Percentiles rank a stretch among this genome's conserved stretches.
Evolutionary conservation across 108 stramenopile genomes (phyloP).

Genomic region (Cylindrotheca fusiformis): DNA sequence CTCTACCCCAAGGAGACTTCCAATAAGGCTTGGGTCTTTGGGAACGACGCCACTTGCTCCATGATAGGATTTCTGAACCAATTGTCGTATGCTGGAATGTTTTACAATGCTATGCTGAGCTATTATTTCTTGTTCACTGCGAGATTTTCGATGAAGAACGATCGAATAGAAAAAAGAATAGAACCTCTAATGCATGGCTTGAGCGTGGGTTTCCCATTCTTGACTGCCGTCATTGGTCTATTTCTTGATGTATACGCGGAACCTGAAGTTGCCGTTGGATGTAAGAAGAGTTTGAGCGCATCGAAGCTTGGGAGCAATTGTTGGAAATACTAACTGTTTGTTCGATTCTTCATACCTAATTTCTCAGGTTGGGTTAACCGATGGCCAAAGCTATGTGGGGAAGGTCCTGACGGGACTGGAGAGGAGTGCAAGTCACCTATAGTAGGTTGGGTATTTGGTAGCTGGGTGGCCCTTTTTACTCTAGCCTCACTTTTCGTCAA

Average conservation of each 20-base stretch:
- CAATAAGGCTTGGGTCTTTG: constrained; percentile 17
- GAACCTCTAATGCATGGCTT: constrained; percentile 14
- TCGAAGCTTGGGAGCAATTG: no score
- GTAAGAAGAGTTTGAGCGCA: no score
- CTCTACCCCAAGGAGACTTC: not conserved
- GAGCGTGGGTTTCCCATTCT: constrained; percentile 1
- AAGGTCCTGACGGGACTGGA: not conserved
- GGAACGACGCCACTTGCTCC: constrained; percentile 30
- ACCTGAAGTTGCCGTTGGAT: constrained; percentile 7
- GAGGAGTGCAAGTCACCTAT: not conserved
- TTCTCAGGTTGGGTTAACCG: not conserved
- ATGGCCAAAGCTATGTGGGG: not conserved
- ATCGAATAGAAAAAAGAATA: not conserved
- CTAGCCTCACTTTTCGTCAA: not conserved
- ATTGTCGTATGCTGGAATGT: constrained; percentile 6
- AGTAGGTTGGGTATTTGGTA: not conserved
- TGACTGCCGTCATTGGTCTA: constrained; percentile 12
- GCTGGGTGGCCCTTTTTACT: not conserved
- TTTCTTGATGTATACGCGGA: constrained; percentile 9
- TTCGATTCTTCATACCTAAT: no score
- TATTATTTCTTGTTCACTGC: constrained; percentile 31
- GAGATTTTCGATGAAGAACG: constrained; percentile 8
- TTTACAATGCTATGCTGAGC: constrained; percentile 28
- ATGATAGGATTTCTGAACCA: constrained; percentile 24
- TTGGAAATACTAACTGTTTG: no score